phyloP scores from a whole-genome alignment of 495 filamentous ascomycete species.

The Hypoxylon cercidicola region DNA sequence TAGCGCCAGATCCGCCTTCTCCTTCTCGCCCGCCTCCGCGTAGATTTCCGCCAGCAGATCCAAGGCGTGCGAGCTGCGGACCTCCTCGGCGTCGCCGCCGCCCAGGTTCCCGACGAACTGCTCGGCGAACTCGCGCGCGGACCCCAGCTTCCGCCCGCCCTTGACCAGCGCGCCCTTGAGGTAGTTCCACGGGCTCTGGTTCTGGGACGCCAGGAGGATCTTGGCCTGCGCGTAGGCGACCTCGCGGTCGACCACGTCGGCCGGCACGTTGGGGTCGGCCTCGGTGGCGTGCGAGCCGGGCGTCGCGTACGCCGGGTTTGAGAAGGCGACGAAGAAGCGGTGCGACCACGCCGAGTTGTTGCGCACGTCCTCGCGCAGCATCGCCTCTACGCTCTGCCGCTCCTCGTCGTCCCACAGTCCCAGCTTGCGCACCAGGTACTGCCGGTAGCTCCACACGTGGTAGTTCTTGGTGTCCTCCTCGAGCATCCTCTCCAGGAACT shows the following conservation, averaged over 20 bases:
- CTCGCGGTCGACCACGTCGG: slow-evolving; percentile 77
- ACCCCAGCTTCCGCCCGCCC: slow-evolving; percentile 63
- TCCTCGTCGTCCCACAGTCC: slow-evolving; percentile 70
- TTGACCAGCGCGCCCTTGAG: slow-evolving; percentile 78
- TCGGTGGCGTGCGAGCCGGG: slow-evolving; percentile 57
- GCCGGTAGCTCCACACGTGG: slow-evolving; percentile 96
- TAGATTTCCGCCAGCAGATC: slow-evolving; percentile 89
- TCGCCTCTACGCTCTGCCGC: slow-evolving; percentile 70
- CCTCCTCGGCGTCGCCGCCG: slow-evolving; percentile 58
- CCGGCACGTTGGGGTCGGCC: slow-evolving; percentile 61
- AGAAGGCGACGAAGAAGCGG: slow-evolving; percentile 90
- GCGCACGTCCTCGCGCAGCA: slow-evolving; percentile 81
- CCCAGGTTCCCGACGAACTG: slow-evolving; percentile 69
- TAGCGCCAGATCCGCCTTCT: slow-evolving; percentile 71
- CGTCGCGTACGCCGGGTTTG: slow-evolving; percentile 63
- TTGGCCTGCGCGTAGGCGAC: slow-evolving; percentile 74
- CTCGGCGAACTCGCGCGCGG: slow-evolving; percentile 70
- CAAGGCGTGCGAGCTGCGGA: slow-evolving; percentile 85
- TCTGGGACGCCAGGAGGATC: slow-evolving; percentile 85
- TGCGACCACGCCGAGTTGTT: slow-evolving; percentile 99
- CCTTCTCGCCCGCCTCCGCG: slow-evolving; percentile 66
- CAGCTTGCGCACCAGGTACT: slow-evolving; percentile 90
- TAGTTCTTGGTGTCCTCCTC: slow-evolving; percentile 93
- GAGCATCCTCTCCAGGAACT: slow-evolving; percentile 85
- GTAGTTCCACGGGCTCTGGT: slow-evolving; percentile 93